These are phyloP conservation scores for Rhodotorula sp. DNA, from an alignment of 1,284 basidiomycete genomes.

Conservation along the genomic window DNA sequence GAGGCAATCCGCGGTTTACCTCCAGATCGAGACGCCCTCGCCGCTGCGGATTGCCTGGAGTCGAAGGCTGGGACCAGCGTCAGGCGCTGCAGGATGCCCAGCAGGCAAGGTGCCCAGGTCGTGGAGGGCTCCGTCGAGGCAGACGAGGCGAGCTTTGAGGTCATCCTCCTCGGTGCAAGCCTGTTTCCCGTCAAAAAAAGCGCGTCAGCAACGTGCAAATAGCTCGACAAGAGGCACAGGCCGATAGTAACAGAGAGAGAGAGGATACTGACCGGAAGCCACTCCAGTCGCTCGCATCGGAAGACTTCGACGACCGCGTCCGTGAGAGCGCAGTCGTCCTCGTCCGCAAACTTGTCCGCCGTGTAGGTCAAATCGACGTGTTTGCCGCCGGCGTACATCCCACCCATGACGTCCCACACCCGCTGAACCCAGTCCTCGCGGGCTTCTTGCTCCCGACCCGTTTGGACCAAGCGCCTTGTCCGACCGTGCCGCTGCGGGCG, in stretches of 20 bases:
- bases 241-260: no score
- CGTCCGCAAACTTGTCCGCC: slow-evolving; percentile 58
- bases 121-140: slow-evolving; percentile 34
- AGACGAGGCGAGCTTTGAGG: slow-evolving; percentile 28
- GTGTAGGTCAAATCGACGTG: slow-evolving; percentile 66
- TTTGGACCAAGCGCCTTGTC: slow-evolving; percentile 47
- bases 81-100: neutral
- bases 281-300: slow-evolving; percentile 76
- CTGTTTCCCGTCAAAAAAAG: neutral
- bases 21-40: no score
- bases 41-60: neutral
- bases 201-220: neutral
- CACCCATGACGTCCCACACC: slow-evolving; percentile 57
- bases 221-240: neutral
- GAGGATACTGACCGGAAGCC: slow-evolving; percentile 65
- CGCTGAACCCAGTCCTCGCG: slow-evolving; percentile 42
- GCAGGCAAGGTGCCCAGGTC: slow-evolving; percentile 17
- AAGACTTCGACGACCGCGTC: slow-evolving; percentile 71
- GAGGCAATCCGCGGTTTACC: no score
- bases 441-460: slow-evolving; percentile 52
- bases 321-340: slow-evolving; percentile 58
- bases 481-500: slow-evolving; percentile 70
- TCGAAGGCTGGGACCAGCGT: neutral
- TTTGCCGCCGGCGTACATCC: slow-evolving; percentile 68
- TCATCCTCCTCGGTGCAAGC: neutral